phyloP scores from a whole-genome alignment of 2,329 filamentous ascomycete species.

The Aspergillus ochraceoroseus region DNA sequence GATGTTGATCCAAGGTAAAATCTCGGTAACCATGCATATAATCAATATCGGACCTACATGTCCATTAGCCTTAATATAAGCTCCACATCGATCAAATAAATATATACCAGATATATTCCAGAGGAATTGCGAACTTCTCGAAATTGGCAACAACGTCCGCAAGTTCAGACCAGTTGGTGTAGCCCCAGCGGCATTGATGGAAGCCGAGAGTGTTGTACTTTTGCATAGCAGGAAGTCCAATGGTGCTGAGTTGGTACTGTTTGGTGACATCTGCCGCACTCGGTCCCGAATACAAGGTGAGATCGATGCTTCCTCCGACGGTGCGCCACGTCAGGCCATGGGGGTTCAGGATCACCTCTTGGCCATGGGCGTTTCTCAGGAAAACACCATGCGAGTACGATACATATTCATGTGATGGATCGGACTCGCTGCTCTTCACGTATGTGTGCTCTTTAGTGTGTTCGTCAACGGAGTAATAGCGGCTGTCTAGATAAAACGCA shows the following conservation, averaged over 20 bases:
- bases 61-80: background rate
- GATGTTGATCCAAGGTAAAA: slow-evolving; percentile 53
- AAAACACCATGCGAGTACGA: slow-evolving; percentile 73
- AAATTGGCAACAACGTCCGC: slow-evolving; percentile 55
- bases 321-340: slow-evolving; percentile 66
- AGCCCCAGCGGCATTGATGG: slow-evolving; percentile 81
- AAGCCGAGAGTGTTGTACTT: slow-evolving; percentile 77
- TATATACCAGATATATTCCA: slow-evolving; percentile 50
- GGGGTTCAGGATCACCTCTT: slow-evolving; percentile 63
- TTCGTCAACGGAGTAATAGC: slow-evolving; percentile 60
- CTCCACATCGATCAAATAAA: too few relatives aligned
- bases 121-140: slow-evolving; percentile 52
- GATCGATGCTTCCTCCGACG: slow-evolving; percentile 69
- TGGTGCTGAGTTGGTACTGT: slow-evolving; percentile 62
- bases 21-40: slow-evolving; percentile 59
- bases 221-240: slow-evolving; percentile 71
- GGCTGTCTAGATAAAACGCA: slow-evolving; percentile 73
- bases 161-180: slow-evolving; percentile 65
- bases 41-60: slow-evolving; percentile 44
- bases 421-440: slow-evolving; percentile 51
- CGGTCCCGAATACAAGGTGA: slow-evolving; percentile 74
- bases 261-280: slow-evolving; percentile 63
- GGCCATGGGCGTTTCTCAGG: slow-evolving; percentile 68
- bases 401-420: slow-evolving; percentile 53
- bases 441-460: slow-evolving; percentile 49